Evolutionary conservation across 139 green algal genomes (phyloP).

Genomic region (Chlamydomonas sphaeroides): DNA sequence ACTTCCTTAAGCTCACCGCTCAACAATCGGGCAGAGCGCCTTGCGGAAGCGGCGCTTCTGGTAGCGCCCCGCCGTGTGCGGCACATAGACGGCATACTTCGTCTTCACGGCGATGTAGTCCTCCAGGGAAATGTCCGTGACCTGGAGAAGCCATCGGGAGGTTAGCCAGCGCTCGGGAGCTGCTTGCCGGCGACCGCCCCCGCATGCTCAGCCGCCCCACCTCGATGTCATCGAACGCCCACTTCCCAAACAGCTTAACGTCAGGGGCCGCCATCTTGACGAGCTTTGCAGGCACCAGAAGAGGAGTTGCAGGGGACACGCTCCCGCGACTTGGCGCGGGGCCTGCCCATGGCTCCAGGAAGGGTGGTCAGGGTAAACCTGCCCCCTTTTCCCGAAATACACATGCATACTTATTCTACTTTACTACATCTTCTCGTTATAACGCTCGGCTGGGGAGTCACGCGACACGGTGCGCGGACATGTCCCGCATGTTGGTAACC

Average conservation of each 20-base stretch:
- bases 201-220: constrained; percentile 58
- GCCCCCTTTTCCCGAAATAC: too few relatives aligned
- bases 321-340: too few relatives aligned
- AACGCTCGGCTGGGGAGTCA: too few relatives aligned
- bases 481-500: too few relatives aligned
- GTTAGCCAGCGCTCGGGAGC: background rate
- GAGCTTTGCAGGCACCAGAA: too few relatives aligned
- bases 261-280: constrained; percentile 48
- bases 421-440: too few relatives aligned
- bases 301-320: too few relatives aligned
- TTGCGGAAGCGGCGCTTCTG: constrained; percentile 99
- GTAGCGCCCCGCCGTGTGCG: constrained; percentile 98
- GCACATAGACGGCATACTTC: constrained; percentile 94
- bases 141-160: constrained; percentile 60
- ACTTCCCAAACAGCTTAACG: constrained; percentile 96
- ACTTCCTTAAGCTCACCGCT: constrained; percentile 88
- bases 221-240: constrained; percentile 96
- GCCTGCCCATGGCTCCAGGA: too few relatives aligned
- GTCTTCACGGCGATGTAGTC: constrained; percentile 99
- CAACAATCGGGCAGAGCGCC: constrained; percentile 98
- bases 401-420: too few relatives aligned
- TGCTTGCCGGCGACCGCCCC: background rate
- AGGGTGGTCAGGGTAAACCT: too few relatives aligned
- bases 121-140: constrained; percentile 98
- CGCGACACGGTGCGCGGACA: too few relatives aligned